Evolutionary conservation across 768 basidiomycete species (phyloP).

Genomic region (Omphalotus guepiniiformis): DNA sequence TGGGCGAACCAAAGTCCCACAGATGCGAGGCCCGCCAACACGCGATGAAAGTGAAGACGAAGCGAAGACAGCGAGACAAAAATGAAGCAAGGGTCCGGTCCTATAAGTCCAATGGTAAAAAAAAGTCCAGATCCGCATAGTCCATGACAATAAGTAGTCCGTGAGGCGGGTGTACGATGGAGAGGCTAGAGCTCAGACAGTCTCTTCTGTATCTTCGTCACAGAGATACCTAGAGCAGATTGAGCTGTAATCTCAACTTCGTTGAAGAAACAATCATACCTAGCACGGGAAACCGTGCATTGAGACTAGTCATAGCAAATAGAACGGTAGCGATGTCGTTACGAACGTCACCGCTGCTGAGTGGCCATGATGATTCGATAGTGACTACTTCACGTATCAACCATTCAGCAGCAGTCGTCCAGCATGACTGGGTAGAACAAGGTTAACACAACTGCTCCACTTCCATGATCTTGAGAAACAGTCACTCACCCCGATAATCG

Average conservation of each 20-base stretch:
- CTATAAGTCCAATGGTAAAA: background rate
- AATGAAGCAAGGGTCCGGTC: background rate
- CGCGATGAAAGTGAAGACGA: background rate
- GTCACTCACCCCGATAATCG: conserved; percentile 63
- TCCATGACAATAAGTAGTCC: background rate
- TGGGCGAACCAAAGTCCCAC: conserved; percentile 1
- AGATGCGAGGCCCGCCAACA: background rate
- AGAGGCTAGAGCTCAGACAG: conserved; percentile 18
- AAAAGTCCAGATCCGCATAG: background rate
- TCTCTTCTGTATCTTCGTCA: conserved; percentile 20
- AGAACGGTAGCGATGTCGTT: conserved; percentile 58
- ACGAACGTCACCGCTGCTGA: conserved; percentile 53
- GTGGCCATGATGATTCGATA: conserved; percentile 61
- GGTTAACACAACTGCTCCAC: conserved; percentile 1
- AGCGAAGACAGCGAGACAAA: conserved; percentile 1
- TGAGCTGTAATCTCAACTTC: background rate
- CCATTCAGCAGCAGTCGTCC: conserved; percentile 66
- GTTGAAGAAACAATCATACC: conserved; percentile 19
- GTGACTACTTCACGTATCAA: conserved; percentile 63
- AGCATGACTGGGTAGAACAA: conserved; percentile 57
- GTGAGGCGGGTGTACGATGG: background rate
- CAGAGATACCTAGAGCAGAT: conserved; percentile 14
- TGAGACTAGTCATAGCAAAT: conserved; percentile 61
- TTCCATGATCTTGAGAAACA: background rate
- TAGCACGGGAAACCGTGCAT: conserved; percentile 57